A percentile compares a stretch with the other conserved stretches of the same genome.
phyloP scores from a whole-genome alignment of 2,329 filamentous ascomycete species.

The Paracorniculantispora psalliotae region DNA sequence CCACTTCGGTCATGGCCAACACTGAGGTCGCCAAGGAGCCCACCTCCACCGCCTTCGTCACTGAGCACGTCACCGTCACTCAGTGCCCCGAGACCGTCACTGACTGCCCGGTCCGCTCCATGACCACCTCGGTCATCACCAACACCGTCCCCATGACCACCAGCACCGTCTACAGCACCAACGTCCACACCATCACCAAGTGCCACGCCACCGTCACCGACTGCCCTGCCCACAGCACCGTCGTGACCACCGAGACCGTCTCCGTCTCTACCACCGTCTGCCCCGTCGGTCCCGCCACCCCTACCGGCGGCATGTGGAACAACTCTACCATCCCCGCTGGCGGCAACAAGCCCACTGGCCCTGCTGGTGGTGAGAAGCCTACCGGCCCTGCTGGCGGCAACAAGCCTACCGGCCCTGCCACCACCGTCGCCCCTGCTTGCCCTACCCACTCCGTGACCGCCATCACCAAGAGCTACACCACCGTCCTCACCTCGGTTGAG shows the following conservation, averaged over 20 bases:
- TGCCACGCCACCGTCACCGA: constrained; percentile 56
- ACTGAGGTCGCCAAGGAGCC: constrained; percentile 21
- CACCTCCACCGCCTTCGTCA: constrained; percentile 51
- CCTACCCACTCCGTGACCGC: constrained; percentile 41
- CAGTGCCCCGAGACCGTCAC: constrained; percentile 55
- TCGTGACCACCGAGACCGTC: constrained; percentile 32
- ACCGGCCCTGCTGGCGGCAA: background rate
- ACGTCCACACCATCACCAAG: constrained; percentile 56
- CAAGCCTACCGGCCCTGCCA: background rate
- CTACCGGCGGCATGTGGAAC: constrained; percentile 17
- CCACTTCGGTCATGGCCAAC: constrained; percentile 28
- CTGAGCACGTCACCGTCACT: constrained; percentile 56
- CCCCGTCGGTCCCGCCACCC: constrained; percentile 27
- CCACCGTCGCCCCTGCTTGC: constrained; percentile 19
- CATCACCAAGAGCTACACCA: constrained; percentile 53
- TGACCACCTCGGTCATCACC: constrained; percentile 33
- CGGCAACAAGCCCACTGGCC: constrained; percentile 16
- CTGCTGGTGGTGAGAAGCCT: background rate
- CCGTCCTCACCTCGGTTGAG: constrained; percentile 50
- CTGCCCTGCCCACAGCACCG: constrained; percentile 48
- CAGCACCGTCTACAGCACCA: constrained; percentile 53
- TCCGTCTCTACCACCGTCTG: constrained; percentile 37
- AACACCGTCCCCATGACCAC: constrained; percentile 41
- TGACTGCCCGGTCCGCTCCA: constrained; percentile 50
- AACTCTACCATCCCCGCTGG: constrained; percentile 17